Percentiles rank a stretch among this genome's conserved stretches.
These are phyloP conservation scores for Mortierella sp. DNA, from an alignment of 371 early-diverging fungal species.

Conservation along the genomic window DNA sequence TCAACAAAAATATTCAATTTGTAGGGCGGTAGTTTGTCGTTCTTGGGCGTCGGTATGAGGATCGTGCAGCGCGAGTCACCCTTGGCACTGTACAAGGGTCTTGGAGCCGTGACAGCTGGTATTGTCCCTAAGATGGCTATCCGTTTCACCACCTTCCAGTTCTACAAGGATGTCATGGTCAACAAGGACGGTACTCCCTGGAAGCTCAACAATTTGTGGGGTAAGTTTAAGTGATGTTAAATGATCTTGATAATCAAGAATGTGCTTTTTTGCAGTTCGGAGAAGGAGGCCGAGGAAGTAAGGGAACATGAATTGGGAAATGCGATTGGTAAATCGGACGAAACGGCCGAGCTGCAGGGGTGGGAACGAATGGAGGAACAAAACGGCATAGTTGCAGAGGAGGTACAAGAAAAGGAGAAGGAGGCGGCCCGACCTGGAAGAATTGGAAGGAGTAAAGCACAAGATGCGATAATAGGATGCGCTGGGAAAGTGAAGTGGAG, in stretches of 20 bases:
- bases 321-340: too few relatives aligned
- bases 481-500: slow-evolving; percentile 8
- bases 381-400: slow-evolving; percentile 11
- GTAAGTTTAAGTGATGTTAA: slow-evolving; percentile 62
- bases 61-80: slow-evolving; percentile 93
- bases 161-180: slow-evolving; percentile 90
- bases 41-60: slow-evolving; percentile 86
- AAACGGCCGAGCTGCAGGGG: slow-evolving; percentile 3
- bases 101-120: slow-evolving; percentile 97
- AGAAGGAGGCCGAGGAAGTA: neutral
- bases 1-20: neutral
- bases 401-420: neutral
- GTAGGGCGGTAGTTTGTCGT: slow-evolving; percentile 68
- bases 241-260: slow-evolving; percentile 20
- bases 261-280: too few relatives aligned
- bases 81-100: slow-evolving; percentile 96
- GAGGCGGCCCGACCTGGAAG: neutral
- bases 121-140: slow-evolving; percentile 99
- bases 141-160: slow-evolving; percentile 96
- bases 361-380: neutral
- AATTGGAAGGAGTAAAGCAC: neutral
- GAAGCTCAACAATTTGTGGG: slow-evolving; percentile 85
- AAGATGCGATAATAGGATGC: neutral
- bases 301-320: too few relatives aligned
- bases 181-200: slow-evolving; percentile 78